These are phyloP conservation scores for Sporothrix sp. DNA, from an alignment of 2,329 filamentous ascomycete genomes.

Conservation along the genomic window DNA sequence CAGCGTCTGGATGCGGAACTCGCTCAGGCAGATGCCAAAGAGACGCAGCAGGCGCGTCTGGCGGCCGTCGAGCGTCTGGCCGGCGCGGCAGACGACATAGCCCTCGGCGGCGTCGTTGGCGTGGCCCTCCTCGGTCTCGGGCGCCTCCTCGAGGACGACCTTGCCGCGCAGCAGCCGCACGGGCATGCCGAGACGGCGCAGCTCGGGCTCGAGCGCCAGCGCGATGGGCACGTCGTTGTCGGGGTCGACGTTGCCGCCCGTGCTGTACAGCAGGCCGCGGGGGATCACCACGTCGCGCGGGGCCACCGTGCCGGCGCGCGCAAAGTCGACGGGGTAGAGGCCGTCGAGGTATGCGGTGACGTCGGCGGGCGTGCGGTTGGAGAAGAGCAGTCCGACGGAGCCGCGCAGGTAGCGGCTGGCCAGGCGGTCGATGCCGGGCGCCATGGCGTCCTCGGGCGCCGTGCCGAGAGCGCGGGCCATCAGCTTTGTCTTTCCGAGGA, in stretches of 20 bases:
- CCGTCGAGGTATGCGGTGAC: constrained; percentile 63
- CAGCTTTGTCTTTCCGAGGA: constrained; percentile 99
- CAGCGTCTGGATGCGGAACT: constrained; percentile 75
- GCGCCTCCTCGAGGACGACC: constrained; percentile 53
- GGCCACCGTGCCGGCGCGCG: constrained; percentile 71
- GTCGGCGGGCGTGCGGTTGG: constrained; percentile 55
- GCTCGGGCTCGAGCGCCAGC: constrained; percentile 81
- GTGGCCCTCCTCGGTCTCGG: constrained; percentile 36
- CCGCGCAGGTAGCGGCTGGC: constrained; percentile 56
- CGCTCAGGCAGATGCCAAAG: constrained; percentile 80
- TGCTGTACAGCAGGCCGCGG: constrained; percentile 69
- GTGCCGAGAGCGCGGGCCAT: constrained; percentile 91
- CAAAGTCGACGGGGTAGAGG: constrained; percentile 75
- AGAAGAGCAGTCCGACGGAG: constrained; percentile 80
- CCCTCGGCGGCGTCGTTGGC: constrained; percentile 37
- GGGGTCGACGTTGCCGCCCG: constrained; percentile 65
- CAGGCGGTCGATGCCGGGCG: constrained; percentile 65
- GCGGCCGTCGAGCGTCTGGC: constrained; percentile 74
- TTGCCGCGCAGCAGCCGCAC: constrained; percentile 82
- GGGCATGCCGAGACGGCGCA: constrained; percentile 82
- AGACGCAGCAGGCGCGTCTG: constrained; percentile 92
- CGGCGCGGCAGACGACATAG: constrained; percentile 78
- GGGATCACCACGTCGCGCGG: constrained; percentile 71
- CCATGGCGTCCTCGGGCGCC: constrained; percentile 66
- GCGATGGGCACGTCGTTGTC: constrained; percentile 81